Percentiles rank a stretch among this genome's conserved stretches.
Conservation (phyloP, 2,329 filamentous ascomycete genomes). For the Verticillium alfalfae region DNA sequence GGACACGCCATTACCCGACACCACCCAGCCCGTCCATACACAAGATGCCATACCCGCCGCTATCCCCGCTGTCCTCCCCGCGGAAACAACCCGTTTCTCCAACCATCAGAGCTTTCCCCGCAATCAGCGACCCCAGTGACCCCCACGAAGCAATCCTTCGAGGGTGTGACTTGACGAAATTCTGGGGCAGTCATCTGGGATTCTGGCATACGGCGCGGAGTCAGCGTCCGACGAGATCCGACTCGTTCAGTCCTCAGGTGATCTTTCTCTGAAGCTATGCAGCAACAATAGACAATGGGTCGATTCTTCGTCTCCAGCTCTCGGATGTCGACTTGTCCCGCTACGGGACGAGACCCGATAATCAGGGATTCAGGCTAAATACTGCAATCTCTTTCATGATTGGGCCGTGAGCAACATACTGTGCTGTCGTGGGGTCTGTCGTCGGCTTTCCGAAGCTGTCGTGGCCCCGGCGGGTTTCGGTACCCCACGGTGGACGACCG, state of each 20-base stretch:
- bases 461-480: neutral
- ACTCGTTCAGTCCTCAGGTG: neutral
- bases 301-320: neutral
- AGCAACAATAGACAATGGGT: neutral
- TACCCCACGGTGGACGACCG: neutral
- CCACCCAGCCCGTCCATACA: neutral
- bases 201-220: neutral
- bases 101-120: neutral
- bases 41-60: neutral
- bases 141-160: neutral
- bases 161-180: neutral
- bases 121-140: neutral
- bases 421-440: neutral
- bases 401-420: neutral
- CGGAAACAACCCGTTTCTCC: neutral
- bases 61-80: neutral
- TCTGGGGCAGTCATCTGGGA: neutral
- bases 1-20: slow-evolving; percentile 14
- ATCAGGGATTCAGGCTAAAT: neutral
- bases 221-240: neutral
- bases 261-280: neutral
- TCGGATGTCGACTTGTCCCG: neutral
- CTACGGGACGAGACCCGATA: neutral
- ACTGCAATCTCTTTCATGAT: neutral
- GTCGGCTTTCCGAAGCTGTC: neutral